Base-by-base conservation (phyloP, 192 early-diverging fungal genomes). In the Thamnidium elegans region DNA sequence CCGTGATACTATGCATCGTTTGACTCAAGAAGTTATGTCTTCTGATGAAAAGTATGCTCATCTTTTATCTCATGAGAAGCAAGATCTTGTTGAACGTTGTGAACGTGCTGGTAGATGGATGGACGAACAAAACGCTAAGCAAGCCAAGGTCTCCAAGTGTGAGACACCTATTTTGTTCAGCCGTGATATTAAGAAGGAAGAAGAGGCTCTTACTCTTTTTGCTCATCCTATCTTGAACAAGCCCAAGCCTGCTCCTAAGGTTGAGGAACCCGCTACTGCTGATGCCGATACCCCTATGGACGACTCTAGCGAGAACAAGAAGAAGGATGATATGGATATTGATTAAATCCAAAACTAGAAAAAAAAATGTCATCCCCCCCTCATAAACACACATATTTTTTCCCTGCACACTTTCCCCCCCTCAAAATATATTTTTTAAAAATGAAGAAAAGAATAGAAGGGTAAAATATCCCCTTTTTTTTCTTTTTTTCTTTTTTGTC, bases 41-140 rank as follows among this genome's bases (percentile, higher is more conserved):
- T 79, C 79, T 61, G 93, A 96, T 64, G 94, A 92, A 70, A 87
- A 88, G 67, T 95, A 90, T 72, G 55, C 85, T 55, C 95, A 97
- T 79, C 94, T 99, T 74, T 76, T 88, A 48, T 77, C 80, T 47
- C 89, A 87, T 63, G 96, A 99, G 68, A 80, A 94, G 68, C 85
- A 94, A 66, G 85, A 87, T 66, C 82, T 95, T 66, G 78, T 83
- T 23, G 90, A 90, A 62, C 87, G 89, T 68, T 75, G 81, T 55
- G 81, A 92, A 50, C 79, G 83, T 75, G 89, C 87, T 67, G 85
- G 87, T 67, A 79, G 87, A 58, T 99, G 96, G 96, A 80, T 97
- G 71, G 91, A 95, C 74, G 87, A 89, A 61, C 79, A 81, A 71
- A 55, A 91, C 26, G 82, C 83, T 64, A 89, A 90, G 68, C 88